Evolutionary conservation across 148 eudicot genomes (phyloP).

Genomic region (Rhododendron molle): DNA sequence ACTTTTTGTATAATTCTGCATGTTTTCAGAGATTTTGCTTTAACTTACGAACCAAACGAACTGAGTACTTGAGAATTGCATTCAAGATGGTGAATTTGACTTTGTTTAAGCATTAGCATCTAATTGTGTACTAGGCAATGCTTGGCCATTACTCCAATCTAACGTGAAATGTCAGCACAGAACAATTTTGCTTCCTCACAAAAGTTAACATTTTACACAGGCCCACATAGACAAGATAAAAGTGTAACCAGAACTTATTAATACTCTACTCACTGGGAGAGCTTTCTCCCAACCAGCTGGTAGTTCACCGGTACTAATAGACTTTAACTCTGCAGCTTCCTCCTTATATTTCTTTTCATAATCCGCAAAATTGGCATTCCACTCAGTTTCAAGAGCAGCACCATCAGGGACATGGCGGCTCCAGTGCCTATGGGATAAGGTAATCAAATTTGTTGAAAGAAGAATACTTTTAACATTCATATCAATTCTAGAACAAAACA

Average conservation of each 20-base stretch:
- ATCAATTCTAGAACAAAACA: constrained; percentile 1
- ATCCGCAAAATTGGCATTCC: constrained; percentile 82
- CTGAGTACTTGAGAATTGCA: not conserved
- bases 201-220: not conserved
- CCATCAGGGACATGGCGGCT: constrained; percentile 92
- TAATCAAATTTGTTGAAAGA: not conserved
- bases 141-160: not conserved
- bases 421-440: constrained; percentile 63
- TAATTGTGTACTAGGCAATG: not conserved
- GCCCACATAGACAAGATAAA: not conserved
- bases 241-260: not conserved
- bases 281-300: constrained; percentile 97
- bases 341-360: constrained; percentile 86
- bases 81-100: not conserved
- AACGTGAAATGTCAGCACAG: not conserved
- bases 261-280: constrained; percentile 70
- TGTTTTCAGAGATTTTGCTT: not conserved
- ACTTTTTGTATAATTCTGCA: not conserved
- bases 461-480: not conserved
- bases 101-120: not conserved
- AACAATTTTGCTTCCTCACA: not conserved
- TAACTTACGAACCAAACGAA: not conserved
- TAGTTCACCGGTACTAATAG: constrained; percentile 67
- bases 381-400: constrained; percentile 83
- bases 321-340: constrained; percentile 86